phyloP scores from a whole-genome alignment of 306 rosid species.

The Casuarina cunninghamiana region DNA sequence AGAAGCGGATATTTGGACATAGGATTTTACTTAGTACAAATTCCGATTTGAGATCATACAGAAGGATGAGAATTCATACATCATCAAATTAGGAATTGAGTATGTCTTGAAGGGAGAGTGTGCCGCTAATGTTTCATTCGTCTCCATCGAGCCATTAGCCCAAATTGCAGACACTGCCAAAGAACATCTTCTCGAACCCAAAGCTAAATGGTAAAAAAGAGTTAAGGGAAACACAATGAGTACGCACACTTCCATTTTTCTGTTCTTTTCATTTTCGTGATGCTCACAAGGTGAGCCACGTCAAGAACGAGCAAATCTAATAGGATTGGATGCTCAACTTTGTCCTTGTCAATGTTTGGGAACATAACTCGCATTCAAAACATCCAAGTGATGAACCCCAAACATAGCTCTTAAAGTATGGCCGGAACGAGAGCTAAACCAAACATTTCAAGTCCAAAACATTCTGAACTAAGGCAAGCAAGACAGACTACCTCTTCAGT shows the following conservation, averaged over 20 bases:
- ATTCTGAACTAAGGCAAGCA: neutral
- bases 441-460: neutral
- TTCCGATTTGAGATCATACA: slow-evolving; percentile 46
- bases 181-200: slow-evolving; percentile 2
- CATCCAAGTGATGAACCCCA: no score
- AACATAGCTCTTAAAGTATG: neutral
- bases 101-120: slow-evolving; percentile 58
- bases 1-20: slow-evolving; percentile 50
- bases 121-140: slow-evolving; percentile 46
- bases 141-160: slow-evolving; percentile 33
- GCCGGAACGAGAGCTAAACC: neutral
- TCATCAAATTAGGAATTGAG: slow-evolving; percentile 45
- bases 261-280: no score
- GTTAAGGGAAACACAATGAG: no score
- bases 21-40: slow-evolving; percentile 52
- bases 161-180: slow-evolving; percentile 21
- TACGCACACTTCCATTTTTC: no score
- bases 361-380: no score
- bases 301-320: no score
- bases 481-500: neutral
- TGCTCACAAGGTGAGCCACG: no score
- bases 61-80: slow-evolving; percentile 40
- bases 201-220: neutral
- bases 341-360: no score
- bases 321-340: no score